A percentile compares a stretch with the other conserved stretches of the same genome.
Conservation (phyloP, 495 filamentous ascomycete species). For the Hyaloscypha finlandica region DNA sequence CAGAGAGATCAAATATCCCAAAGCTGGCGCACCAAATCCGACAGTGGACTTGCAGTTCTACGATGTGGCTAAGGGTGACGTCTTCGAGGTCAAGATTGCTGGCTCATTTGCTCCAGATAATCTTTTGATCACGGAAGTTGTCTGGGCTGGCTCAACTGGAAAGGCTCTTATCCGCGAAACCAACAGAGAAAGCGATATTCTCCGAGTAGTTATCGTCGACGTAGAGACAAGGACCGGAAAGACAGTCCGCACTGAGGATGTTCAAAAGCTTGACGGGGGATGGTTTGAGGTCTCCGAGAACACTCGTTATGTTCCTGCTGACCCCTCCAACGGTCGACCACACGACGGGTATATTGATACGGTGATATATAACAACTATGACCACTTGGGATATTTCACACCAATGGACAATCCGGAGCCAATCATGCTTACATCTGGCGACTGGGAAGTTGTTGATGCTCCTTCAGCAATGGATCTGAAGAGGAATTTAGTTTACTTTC, state of each 20-base stretch:
- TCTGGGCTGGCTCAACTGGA: conserved; percentile 76
- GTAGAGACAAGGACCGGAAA: conserved; percentile 73
- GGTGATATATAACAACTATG: conserved; percentile 80
- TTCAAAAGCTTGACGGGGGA: conserved; percentile 82
- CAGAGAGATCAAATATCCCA: conserved; percentile 93
- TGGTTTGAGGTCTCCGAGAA: conserved; percentile 95
- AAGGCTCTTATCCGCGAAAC: conserved; percentile 87
- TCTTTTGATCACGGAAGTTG: conserved; percentile 86
- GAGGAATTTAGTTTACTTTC: conserved; percentile 85
- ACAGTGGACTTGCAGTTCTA: conserved; percentile 86
- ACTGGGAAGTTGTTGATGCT: conserved; percentile 91
- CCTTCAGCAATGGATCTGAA: conserved; percentile 86
- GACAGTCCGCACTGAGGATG: conserved; percentile 74
- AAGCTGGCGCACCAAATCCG: conserved; percentile 92
- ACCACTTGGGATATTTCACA: conserved; percentile 94
- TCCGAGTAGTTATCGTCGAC: conserved; percentile 85
- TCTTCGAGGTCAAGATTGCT: conserved; percentile 75
- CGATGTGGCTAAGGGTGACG: conserved; percentile 75
- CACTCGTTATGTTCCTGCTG: conserved; percentile 84
- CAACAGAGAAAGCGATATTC: conserved; percentile 88
- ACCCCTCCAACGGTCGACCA: conserved; percentile 71
- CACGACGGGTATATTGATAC: conserved; percentile 93
- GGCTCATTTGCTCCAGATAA: conserved; percentile 80
- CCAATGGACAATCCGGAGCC: conserved; percentile 82
- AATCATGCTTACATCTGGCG: conserved; percentile 79